Percentiles rank a stretch among this genome's conserved stretches.
Evolutionary conservation across 495 filamentous ascomycete species (phyloP).

Genomic region (Xylaria grammica): DNA sequence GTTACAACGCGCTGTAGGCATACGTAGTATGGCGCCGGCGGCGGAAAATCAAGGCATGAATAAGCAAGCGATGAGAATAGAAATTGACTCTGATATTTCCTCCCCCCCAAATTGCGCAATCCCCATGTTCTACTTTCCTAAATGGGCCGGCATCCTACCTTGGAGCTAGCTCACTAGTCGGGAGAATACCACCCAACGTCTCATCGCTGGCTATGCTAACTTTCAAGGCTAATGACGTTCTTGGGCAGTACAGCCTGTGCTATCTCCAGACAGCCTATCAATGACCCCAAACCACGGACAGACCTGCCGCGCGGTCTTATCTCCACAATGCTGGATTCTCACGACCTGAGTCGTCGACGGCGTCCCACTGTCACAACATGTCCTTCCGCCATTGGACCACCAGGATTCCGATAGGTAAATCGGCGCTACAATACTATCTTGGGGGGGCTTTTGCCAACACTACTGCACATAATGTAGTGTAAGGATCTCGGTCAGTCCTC

Average conservation of each 20-base stretch:
- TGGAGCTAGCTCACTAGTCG: not conserved
- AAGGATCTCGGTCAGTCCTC: no score
- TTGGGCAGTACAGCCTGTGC: not conserved
- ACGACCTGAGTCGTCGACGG: not conserved
- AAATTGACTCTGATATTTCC: not conserved
- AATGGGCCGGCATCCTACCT: not conserved
- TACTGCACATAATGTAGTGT: no score
- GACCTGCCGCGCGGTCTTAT: conserved; percentile 7
- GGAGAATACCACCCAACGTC: conserved; percentile 4
- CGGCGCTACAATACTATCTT: no score
- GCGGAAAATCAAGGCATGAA: not conserved
- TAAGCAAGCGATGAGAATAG: not conserved
- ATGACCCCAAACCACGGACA: not conserved
- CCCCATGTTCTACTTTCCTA: not conserved
- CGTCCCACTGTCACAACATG: not conserved
- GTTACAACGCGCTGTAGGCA: conserved; percentile 19
- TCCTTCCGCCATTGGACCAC: no score
- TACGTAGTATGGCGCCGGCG: no score
- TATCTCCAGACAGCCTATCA: not conserved
- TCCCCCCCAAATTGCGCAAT: not conserved
- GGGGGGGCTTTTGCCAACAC: no score
- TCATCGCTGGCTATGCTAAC: not conserved
- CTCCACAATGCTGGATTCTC: not conserved
- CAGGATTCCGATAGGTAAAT: no score
- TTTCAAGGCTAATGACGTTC: not conserved